Percentiles rank a stretch among this genome's conserved stretches.
phyloP scores from a whole-genome alignment of 208 protist species.

The Trypanosoma platydactyli region DNA sequence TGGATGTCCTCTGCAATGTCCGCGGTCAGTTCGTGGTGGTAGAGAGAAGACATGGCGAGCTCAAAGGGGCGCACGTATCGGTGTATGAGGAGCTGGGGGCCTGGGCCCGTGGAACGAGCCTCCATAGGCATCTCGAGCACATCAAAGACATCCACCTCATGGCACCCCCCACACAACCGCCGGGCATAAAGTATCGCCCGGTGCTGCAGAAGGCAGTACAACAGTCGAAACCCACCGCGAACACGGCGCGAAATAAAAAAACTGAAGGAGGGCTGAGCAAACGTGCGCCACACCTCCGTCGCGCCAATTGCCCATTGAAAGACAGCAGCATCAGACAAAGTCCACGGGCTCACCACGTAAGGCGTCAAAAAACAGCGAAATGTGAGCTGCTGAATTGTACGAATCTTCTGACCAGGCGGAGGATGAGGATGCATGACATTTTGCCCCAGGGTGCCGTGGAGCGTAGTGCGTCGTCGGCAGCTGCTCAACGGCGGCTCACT shows the following conservation, averaged over 20 bases:
- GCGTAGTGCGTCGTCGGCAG: background rate
- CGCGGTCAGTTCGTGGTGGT: conserved; percentile 3
- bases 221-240: conserved; percentile 43
- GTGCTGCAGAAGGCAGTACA: conserved; percentile 43
- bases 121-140: conserved; percentile 34
- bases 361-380: conserved; percentile 24
- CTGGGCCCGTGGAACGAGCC: background rate
- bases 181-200: conserved; percentile 46
- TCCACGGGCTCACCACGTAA: conserved; percentile 44
- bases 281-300: conserved; percentile 35
- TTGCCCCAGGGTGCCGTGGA: background rate
- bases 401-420: conserved; percentile 6
- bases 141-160: conserved; percentile 48
- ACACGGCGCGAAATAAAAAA: conserved; percentile 62
- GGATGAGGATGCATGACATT: conserved; percentile 3
- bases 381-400: conserved; percentile 15
- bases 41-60: conserved; percentile 8
- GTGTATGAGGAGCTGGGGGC: conserved; percentile 14
- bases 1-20: conserved; percentile 55
- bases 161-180: conserved; percentile 17
- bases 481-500: conserved; percentile 22
- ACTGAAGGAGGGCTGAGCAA: conserved; percentile 50
- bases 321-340: conserved; percentile 45
- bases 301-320: conserved; percentile 61
- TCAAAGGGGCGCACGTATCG: conserved; percentile 23